Conservation (phyloP, 78 protist genomes). For the Dictyostelium firmibasis region DNA sequence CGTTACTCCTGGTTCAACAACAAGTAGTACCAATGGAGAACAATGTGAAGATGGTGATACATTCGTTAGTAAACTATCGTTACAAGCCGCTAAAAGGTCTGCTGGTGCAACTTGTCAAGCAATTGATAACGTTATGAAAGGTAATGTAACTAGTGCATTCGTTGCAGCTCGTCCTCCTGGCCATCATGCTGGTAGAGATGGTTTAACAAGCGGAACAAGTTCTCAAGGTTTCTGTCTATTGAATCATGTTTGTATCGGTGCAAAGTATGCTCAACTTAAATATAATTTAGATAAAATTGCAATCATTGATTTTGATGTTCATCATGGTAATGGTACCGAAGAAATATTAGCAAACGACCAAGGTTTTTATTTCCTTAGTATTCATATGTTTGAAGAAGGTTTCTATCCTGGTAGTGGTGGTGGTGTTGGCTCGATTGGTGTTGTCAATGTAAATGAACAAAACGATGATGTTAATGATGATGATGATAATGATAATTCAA, state of each 20-base stretch:
- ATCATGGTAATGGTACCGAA: constrained; percentile 94
- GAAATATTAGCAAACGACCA: constrained; percentile 83
- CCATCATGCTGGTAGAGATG: constrained; percentile 80
- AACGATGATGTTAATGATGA: background rate
- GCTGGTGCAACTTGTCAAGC: constrained; percentile 60
- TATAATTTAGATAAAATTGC: constrained; percentile 63
- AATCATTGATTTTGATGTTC: constrained; percentile 93
- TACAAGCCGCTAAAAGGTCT: constrained; percentile 43
- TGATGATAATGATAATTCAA: background rate
- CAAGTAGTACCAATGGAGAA: background rate
- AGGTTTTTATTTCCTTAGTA: constrained; percentile 35
- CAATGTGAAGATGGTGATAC: constrained; percentile 73
- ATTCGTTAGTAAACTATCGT: constrained; percentile 35
- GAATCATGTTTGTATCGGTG: constrained; percentile 92
- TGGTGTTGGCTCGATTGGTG: constrained; percentile 16
- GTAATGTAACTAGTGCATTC: constrained; percentile 46
- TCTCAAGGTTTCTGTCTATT: constrained; percentile 92
- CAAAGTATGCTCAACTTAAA: constrained; percentile 74
- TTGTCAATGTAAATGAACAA: background rate
- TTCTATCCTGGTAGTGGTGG: constrained; percentile 66
- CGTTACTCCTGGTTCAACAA: background rate
- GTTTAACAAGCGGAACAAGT: constrained; percentile 62
- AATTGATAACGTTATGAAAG: constrained; percentile 50
- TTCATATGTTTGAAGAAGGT: constrained; percentile 76
- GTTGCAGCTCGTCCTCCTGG: constrained; percentile 83